A percentile compares a stretch with the other conserved stretches of the same genome.
Evolutionary conservation across 2,329 filamentous ascomycete species (phyloP).

Genomic region (Elsinoe fawcettii): DNA sequence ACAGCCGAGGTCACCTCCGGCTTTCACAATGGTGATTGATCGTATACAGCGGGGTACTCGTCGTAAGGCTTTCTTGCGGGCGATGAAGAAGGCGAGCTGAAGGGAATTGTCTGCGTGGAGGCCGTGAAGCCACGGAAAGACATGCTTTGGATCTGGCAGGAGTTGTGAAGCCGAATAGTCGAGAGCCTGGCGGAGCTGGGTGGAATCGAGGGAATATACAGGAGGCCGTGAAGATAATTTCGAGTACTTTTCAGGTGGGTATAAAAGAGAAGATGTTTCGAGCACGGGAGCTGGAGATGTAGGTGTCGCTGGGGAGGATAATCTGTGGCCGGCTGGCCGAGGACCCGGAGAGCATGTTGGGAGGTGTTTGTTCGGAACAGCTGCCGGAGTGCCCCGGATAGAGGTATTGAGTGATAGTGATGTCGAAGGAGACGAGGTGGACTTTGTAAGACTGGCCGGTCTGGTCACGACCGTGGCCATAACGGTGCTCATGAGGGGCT

Average conservation of each 20-base stretch:
- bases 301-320: conserved; percentile 50
- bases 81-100: conserved; percentile 82
- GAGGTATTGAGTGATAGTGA: conserved; percentile 49
- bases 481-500: conserved; percentile 11
- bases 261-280: conserved; percentile 61
- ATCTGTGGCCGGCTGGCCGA: conserved; percentile 42
- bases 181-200: conserved; percentile 62
- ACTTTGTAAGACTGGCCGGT: conserved; percentile 8
- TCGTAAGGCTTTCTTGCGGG: conserved; percentile 62
- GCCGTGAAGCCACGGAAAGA: conserved; percentile 96
- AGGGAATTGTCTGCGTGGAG: conserved; percentile 81
- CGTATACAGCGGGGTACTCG: conserved; percentile 70
- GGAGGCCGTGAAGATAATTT: conserved; percentile 49
- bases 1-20: conserved; percentile 66
- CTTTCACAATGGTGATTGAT: conserved; percentile 78
- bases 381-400: conserved; percentile 49
- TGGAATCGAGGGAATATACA: conserved; percentile 66
- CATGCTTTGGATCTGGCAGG: conserved; percentile 71
- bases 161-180: conserved; percentile 71
- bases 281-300: conserved; percentile 48
- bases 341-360: conserved; percentile 83
- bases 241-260: conserved; percentile 61
- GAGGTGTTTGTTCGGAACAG: conserved; percentile 79
- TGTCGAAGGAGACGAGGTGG: conserved; percentile 44
- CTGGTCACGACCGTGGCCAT: conserved; percentile 15